Percentiles rank a stretch among this genome's conserved stretches.
Evolutionary conservation across 1,284 basidiomycete species (phyloP).

Genomic region (Sporisorium scitamineum): DNA sequence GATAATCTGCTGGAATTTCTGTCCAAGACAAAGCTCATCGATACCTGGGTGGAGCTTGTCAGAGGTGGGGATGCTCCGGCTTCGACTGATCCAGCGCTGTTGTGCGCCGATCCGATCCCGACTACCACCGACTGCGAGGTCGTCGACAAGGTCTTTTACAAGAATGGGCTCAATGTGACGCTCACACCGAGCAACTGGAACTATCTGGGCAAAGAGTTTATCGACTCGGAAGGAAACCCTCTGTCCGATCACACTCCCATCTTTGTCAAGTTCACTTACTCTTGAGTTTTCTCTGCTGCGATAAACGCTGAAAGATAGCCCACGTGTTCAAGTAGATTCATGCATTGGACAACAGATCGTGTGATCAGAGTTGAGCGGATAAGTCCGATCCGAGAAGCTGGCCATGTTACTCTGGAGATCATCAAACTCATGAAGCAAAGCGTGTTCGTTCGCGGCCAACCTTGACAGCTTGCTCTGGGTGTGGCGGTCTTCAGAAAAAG

Average conservation of each 20-base stretch:
- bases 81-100: constrained; percentile 17
- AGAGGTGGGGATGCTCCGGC: constrained; percentile 15
- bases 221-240: constrained; percentile 14
- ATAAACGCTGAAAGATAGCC: no score
- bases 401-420: no score
- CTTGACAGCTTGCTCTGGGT: not conserved
- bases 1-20: constrained; percentile 16
- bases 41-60: constrained; percentile 25
- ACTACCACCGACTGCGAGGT: constrained; percentile 23
- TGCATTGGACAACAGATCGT: not conserved
- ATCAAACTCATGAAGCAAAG: no score
- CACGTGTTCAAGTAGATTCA: no score
- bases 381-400: not conserved
- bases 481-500: not conserved
- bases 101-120: constrained; percentile 18
- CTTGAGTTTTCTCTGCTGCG: no score
- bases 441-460: not conserved
- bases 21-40: constrained; percentile 16
- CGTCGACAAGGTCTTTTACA: constrained; percentile 30
- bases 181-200: constrained; percentile 17
- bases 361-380: not conserved
- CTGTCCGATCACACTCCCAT: constrained; percentile 28
- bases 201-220: constrained; percentile 22
- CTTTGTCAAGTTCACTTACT: constrained; percentile 22
- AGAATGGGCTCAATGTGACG: constrained; percentile 9